Percentiles rank a stretch among this genome's conserved stretches.
Evolutionary conservation across 306 rosid species (phyloP).

Genomic region (Cucumis melo): DNA sequence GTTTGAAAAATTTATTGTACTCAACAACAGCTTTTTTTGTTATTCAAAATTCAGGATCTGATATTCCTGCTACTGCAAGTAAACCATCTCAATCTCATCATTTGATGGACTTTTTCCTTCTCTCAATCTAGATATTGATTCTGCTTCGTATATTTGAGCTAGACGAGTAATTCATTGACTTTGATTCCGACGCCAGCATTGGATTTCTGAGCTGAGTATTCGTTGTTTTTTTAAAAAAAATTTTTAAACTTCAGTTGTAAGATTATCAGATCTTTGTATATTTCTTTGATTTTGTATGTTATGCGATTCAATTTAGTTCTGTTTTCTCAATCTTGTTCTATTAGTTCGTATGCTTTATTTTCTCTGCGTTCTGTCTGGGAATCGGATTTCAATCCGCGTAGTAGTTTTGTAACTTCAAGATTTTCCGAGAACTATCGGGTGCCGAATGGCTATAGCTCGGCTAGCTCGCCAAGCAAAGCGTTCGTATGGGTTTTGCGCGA

Average conservation of each 20-base stretch:
- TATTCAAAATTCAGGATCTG: slow-evolving; percentile 3
- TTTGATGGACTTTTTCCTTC: neutral
- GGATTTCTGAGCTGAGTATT: neutral
- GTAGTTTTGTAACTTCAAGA: neutral
- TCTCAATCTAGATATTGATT: neutral
- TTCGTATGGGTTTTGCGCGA: slow-evolving; percentile 56
- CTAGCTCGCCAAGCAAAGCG: slow-evolving; percentile 66
- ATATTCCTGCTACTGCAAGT: neutral
- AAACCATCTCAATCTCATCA: neutral
- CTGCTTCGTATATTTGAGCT: neutral
- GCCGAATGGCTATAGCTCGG: slow-evolving; percentile 53
- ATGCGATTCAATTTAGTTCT: neutral
- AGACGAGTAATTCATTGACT: neutral
- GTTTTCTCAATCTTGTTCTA: neutral
- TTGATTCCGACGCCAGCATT: neutral
- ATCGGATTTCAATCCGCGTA: neutral
- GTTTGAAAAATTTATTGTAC: neutral
- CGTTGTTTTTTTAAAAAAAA: neutral
- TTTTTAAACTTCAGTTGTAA: neutral
- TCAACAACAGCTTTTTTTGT: neutral
- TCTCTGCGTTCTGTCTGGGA: neutral
- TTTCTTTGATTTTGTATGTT: neutral
- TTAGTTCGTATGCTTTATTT: neutral
- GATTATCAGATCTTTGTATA: neutral
- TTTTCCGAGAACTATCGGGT: neutral